These are phyloP conservation scores for Pleurotus giganteus DNA, from an alignment of 768 basidiomycete genomes.

Conservation along the genomic window DNA sequence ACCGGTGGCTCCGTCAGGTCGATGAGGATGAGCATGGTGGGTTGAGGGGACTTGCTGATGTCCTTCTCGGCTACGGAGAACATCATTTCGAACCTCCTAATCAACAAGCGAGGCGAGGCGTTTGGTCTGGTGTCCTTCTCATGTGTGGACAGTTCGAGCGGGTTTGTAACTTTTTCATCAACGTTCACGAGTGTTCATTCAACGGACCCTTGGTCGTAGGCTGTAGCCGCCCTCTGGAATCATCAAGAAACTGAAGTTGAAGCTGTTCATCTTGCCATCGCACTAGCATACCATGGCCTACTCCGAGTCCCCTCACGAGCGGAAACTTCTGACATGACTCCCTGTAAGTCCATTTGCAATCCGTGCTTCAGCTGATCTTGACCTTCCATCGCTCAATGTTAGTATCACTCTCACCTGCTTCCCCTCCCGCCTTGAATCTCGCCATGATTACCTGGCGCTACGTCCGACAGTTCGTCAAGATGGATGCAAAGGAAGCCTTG, in stretches of 20 bases:
- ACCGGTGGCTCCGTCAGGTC: conserved; percentile 36
- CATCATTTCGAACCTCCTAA: conserved; percentile 73
- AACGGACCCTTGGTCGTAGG: conserved; percentile 47
- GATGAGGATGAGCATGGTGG: conserved; percentile 84
- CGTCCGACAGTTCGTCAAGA: conserved; percentile 86
- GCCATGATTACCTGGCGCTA: conserved; percentile 91
- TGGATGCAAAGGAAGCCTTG: conserved; percentile 91
- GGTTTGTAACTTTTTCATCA: conserved; percentile 39
- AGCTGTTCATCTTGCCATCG: conserved; percentile 91
- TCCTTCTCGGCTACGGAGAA: conserved; percentile 74
- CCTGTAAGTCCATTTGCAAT: conserved; percentile 46
- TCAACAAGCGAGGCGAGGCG: conserved; percentile 59
- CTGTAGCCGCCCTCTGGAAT: conserved; percentile 87
- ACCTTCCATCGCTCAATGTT: not conserved
- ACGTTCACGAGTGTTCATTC: not conserved
- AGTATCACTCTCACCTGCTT: conserved; percentile 73
- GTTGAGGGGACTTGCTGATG: conserved; percentile 70
- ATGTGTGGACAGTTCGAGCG: conserved; percentile 95
- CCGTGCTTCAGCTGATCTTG: not conserved
- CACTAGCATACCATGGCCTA: conserved; percentile 89
- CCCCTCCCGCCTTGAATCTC: conserved; percentile 73
- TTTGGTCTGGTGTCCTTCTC: conserved; percentile 82
- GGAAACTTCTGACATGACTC: conserved; percentile 83
- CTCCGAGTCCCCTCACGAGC: conserved; percentile 78
- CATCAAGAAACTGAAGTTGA: conserved; percentile 86